Evolutionary conservation across 2,329 filamentous ascomycete species (phyloP).

Genomic region (Zalaria sp.): DNA sequence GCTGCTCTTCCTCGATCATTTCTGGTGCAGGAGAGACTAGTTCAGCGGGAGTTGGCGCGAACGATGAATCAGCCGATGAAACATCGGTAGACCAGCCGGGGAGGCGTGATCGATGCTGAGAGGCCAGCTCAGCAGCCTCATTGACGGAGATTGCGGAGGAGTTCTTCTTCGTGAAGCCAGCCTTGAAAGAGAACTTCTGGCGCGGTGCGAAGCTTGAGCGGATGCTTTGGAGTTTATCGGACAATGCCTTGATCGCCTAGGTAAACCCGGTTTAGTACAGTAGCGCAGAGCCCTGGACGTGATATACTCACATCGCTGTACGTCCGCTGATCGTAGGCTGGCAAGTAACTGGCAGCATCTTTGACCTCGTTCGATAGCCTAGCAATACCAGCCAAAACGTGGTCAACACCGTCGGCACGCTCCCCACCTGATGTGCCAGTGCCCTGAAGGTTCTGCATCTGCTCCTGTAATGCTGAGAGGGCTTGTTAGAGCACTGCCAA

Average conservation of each 20-base stretch:
- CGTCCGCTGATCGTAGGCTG: conserved; percentile 77
- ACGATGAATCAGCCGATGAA: conserved; percentile 23
- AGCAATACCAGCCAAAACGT: conserved; percentile 66
- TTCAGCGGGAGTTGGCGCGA: conserved; percentile 22
- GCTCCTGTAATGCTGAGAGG: conserved; percentile 54
- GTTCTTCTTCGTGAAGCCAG: conserved; percentile 19
- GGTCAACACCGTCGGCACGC: conserved; percentile 66
- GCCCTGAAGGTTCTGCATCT: conserved; percentile 54
- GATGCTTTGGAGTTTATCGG: conserved; percentile 61
- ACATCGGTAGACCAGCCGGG: too few relatives aligned
- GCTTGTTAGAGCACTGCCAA: neutral
- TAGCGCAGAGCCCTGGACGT: too few relatives aligned
- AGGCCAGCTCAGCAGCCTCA: conserved; percentile 42
- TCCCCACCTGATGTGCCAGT: conserved; percentile 54
- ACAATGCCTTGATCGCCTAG: conserved; percentile 65
- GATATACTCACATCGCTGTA: conserved; percentile 57
- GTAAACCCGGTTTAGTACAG: too few relatives aligned
- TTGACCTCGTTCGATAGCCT: conserved; percentile 71
- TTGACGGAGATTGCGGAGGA: conserved; percentile 36
- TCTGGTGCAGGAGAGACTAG: conserved; percentile 12
- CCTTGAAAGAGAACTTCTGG: conserved; percentile 72
- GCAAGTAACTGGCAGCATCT: conserved; percentile 68
- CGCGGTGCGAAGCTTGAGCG: conserved; percentile 53
- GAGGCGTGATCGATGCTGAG: conserved; percentile 16
- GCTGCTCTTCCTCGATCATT: conserved; percentile 5